Conservation (phyloP, 1,139 yeast genomes). For the Debaryomyces sp. region DNA sequence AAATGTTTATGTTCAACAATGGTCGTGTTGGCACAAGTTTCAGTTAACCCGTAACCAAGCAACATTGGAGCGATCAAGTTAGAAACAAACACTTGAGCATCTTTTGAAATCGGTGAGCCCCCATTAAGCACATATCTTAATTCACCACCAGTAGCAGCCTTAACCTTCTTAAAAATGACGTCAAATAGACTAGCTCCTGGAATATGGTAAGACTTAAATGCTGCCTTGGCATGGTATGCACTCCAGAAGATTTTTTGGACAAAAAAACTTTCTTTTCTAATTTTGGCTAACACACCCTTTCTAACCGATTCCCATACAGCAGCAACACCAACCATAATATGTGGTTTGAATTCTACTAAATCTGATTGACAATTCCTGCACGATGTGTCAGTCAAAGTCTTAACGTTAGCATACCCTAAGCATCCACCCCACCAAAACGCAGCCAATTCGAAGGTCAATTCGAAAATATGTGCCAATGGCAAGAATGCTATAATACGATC, state of each 20-base stretch:
- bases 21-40: slow-evolving; percentile 88
- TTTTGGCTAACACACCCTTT: slow-evolving; percentile 84
- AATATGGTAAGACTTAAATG: slow-evolving; percentile 61
- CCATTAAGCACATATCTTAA: slow-evolving; percentile 79
- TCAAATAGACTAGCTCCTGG: slow-evolving; percentile 72
- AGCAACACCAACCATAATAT: slow-evolving; percentile 97
- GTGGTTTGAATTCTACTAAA: slow-evolving; percentile 83
- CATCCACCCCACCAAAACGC: slow-evolving; percentile 88
- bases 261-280: slow-evolving; percentile 64
- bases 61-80: slow-evolving; percentile 85
- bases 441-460: slow-evolving; percentile 81
- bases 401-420: slow-evolving; percentile 90
- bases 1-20: slow-evolving; percentile 66
- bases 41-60: slow-evolving; percentile 96
- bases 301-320: slow-evolving; percentile 98
- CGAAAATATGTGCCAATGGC: slow-evolving; percentile 96
- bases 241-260: slow-evolving; percentile 88
- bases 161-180: slow-evolving; percentile 81
- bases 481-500: slow-evolving; percentile 85
- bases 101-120: slow-evolving; percentile 87
- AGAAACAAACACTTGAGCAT: slow-evolving; percentile 83
- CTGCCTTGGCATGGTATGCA: slow-evolving; percentile 73
- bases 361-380: slow-evolving; percentile 88
- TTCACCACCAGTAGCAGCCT: slow-evolving; percentile 94
- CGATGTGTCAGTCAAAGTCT: slow-evolving; percentile 83